A percentile compares a stretch with the other conserved stretches of the same genome.
These are phyloP conservation scores for Venustampulla echinocandica DNA, from an alignment of 495 filamentous ascomycete genomes.

Conservation along the genomic window DNA sequence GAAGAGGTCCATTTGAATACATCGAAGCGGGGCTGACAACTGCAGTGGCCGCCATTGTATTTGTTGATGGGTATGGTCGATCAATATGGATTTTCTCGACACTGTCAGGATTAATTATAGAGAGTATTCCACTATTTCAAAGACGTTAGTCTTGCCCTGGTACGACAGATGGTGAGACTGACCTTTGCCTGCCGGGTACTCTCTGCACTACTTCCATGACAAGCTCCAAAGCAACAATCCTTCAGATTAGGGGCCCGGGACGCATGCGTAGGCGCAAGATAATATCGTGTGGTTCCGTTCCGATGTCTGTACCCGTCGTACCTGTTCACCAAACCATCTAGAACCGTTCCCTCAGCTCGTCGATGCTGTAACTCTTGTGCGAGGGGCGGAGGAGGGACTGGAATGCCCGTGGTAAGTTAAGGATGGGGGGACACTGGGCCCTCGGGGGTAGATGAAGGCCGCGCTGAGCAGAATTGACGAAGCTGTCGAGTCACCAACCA, in stretches of 20 bases:
- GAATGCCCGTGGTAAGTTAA: conserved; percentile 11
- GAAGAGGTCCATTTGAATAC: conserved; percentile 55
- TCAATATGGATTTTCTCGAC: conserved; percentile 14
- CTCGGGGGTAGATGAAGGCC: background rate
- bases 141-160: background rate
- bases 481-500: conserved; percentile 8
- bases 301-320: conserved; percentile 23
- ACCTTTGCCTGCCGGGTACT: conserved; percentile 16
- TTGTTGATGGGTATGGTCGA: conserved; percentile 14
- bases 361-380: conserved; percentile 10
- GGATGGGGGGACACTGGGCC: conserved; percentile 5
- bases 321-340: conserved; percentile 22
- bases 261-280: conserved; percentile 20
- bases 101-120: conserved; percentile 16
- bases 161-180: background rate
- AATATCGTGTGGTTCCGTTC: conserved; percentile 24
- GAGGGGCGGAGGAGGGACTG: conserved; percentile 9
- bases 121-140: conserved; percentile 14
- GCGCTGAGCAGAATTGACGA: background rate
- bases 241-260: conserved; percentile 15
- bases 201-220: conserved; percentile 20
- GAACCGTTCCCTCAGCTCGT: conserved; percentile 21
- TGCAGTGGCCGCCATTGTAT: conserved; percentile 19
- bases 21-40: conserved; percentile 35
- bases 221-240: conserved; percentile 5